Evolutionary conservation across 2,329 filamentous ascomycete genomes (phyloP), one percentile per base, ranked within the genome.

Genomic region (Dendrostoma leiphaemia): DNA sequence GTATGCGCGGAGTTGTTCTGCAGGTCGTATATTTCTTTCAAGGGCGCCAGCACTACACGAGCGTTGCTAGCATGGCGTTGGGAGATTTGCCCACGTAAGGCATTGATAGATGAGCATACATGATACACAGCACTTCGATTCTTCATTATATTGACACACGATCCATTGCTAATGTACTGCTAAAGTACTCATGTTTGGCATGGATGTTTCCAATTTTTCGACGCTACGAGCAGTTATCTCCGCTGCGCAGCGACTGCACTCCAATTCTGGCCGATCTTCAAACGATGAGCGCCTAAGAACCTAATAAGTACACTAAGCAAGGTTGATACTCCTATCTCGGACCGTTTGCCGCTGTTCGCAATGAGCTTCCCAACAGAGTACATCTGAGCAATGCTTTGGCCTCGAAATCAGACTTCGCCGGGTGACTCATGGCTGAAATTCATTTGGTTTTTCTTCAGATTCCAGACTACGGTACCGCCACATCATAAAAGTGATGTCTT

Each of bases 21-120:
- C n/a, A n/a, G n/a, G n/a, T n/a, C n/a, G n/a, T n/a, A n/a, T n/a
- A n/a, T n/a, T n/a, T n/a, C n/a, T n/a, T n/a, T n/a, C 38, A 26
- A 26, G 38, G 7, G 23, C 17, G 13, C 9, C 21, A 41, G 17
- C 23, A 41, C 23, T 8, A 7, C 21, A 15, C 19, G 15, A 23
- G 31, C 45, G 26, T 37, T 17, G 46, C 28, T 38, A 50, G 54
- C 46, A 54, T 41, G 51, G 51, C 40, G 51, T 35, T 49, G 23
- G 51, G 35, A 29, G 23, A n/a, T n/a, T 31, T 37, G 28, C 17
- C 37, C 34, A 45, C 37, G 24, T 43, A 44, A 26, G 34, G 38
- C n/a, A n/a, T 6, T 26, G 13, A 41, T 41, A 2, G 12, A 26
- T n/a, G 38, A 26, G 38, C 7, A 23, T 26, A 12, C 15, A n/a